phyloP scores from a whole-genome alignment of 2,329 filamentous ascomycete genomes.

The Trichoderma semiorbis region DNA sequence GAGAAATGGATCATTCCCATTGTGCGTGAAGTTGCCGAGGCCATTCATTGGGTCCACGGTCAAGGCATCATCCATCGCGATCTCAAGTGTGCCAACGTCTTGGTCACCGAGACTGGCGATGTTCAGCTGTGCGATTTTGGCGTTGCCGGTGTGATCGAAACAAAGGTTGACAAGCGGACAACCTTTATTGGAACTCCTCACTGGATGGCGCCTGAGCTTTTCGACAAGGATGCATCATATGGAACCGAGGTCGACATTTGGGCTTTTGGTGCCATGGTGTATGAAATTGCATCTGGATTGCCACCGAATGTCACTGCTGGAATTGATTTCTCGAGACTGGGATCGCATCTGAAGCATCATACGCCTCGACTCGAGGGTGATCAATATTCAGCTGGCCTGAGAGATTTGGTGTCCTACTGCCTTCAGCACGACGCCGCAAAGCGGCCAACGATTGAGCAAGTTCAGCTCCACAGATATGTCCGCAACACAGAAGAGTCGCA shows the following conservation, averaged over 20 bases:
- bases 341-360: conserved; percentile 56
- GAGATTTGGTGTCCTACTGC: conserved; percentile 69
- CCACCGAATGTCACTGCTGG: conserved; percentile 65
- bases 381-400: conserved; percentile 65
- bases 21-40: conserved; percentile 62
- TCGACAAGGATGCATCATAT: conserved; percentile 61
- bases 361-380: conserved; percentile 68
- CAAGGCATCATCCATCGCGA: conserved; percentile 69
- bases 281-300: conserved; percentile 74
- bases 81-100: conserved; percentile 74
- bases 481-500: conserved; percentile 58
- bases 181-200: conserved; percentile 80
- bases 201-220: conserved; percentile 83
- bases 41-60: conserved; percentile 64
- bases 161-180: conserved; percentile 70
- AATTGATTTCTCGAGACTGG: conserved; percentile 46
- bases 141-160: conserved; percentile 74
- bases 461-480: conserved; percentile 69
- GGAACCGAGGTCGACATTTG: conserved; percentile 77
- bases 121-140: conserved; percentile 85
- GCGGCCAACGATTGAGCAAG: conserved; percentile 65
- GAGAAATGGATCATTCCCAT: conserved; percentile 70
- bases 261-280: conserved; percentile 79
- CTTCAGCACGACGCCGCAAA: conserved; percentile 65
- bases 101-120: conserved; percentile 71